phyloP scores from a whole-genome alignment of 768 basidiomycete species.

The Tubosaeta sp. region DNA sequence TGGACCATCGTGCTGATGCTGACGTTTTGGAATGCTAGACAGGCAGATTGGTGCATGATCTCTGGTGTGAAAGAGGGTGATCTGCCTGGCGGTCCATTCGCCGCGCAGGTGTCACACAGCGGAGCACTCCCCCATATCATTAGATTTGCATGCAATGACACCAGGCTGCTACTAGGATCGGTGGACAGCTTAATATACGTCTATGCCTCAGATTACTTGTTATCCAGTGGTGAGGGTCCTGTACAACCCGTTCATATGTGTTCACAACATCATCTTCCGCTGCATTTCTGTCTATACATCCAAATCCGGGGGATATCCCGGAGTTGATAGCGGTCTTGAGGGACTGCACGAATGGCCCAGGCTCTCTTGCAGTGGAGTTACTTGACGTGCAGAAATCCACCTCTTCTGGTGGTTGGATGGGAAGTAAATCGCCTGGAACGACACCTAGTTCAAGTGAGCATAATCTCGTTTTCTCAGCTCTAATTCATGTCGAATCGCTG shows the following conservation, averaged over 20 bases:
- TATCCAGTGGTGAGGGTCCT: slow-evolving; percentile 41
- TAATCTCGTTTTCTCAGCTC: neutral
- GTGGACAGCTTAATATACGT: slow-evolving; percentile 56
- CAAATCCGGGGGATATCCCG: slow-evolving; percentile 59
- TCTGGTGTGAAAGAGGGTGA: too few species aligned
- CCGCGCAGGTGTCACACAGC: neutral
- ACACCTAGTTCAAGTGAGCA: slow-evolving; percentile 59
- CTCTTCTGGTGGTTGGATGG: slow-evolving; percentile 44
- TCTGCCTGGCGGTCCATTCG: too few species aligned
- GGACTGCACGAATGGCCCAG: slow-evolving; percentile 30
- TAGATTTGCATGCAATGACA: slow-evolving; percentile 54
- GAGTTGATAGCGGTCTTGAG: slow-evolving; percentile 59
- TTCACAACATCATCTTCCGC: slow-evolving; percentile 42
- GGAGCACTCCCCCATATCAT: slow-evolving; percentile 49
- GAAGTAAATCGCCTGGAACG: slow-evolving; percentile 37
- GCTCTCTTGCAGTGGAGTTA: slow-evolving; percentile 50
- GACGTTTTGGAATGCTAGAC: too few species aligned
- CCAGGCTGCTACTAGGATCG: slow-evolving; percentile 56
- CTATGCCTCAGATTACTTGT: slow-evolving; percentile 52
- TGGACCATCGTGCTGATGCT: too few species aligned
- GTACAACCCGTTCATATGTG: slow-evolving; percentile 46
- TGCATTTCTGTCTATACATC: slow-evolving; percentile 49
- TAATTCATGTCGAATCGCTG: slow-evolving; percentile 7
- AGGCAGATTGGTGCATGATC: too few species aligned
- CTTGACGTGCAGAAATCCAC: slow-evolving; percentile 51